phyloP scores from a whole-genome alignment of 73 alveolate species.

The Blepharisma stoltei region DNA sequence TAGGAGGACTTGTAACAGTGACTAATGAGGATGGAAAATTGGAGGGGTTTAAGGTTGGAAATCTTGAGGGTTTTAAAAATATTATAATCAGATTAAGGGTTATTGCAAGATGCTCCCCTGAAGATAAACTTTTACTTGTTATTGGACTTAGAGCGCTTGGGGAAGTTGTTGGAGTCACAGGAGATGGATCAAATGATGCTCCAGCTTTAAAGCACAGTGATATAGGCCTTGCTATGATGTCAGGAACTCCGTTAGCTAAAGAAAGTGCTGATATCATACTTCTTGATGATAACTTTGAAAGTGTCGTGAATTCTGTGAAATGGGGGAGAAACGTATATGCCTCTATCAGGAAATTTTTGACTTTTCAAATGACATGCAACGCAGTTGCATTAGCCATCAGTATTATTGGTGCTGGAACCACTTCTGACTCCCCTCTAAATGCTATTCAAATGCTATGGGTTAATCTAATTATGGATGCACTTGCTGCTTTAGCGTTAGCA shows the following conservation, averaged over 20 bases:
- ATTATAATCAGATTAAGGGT: constrained; percentile 66
- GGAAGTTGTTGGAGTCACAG: constrained; percentile 88
- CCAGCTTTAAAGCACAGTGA: constrained; percentile 89
- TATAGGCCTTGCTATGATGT: constrained; percentile 92
- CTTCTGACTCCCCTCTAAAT: constrained; percentile 79
- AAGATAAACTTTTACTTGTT: constrained; percentile 82
- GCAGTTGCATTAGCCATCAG: constrained; percentile 88
- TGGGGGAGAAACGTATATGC: constrained; percentile 95
- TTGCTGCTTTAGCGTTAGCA: constrained; percentile 94
- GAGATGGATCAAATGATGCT: constrained; percentile 95
- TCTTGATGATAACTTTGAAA: constrained; percentile 93
- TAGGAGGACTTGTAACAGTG: constrained; percentile 45
- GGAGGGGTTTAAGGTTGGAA: constrained; percentile 36
- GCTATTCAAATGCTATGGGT: constrained; percentile 85
- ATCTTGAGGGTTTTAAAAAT: constrained; percentile 66
- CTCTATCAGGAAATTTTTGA: constrained; percentile 87
- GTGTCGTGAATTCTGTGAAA: constrained; percentile 87
- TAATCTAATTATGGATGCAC: constrained; percentile 90
- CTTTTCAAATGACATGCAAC: constrained; percentile 85
- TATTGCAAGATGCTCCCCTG: constrained; percentile 88
- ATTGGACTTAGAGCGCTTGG: constrained; percentile 78
- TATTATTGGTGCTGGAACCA: constrained; percentile 76
- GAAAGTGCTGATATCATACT: constrained; percentile 96
- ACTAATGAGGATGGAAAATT: background rate
- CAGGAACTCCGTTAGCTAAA: constrained; percentile 98